phyloP scores from a whole-genome alignment of 768 basidiomycete species.

The Kwoniella dejecticola region DNA sequence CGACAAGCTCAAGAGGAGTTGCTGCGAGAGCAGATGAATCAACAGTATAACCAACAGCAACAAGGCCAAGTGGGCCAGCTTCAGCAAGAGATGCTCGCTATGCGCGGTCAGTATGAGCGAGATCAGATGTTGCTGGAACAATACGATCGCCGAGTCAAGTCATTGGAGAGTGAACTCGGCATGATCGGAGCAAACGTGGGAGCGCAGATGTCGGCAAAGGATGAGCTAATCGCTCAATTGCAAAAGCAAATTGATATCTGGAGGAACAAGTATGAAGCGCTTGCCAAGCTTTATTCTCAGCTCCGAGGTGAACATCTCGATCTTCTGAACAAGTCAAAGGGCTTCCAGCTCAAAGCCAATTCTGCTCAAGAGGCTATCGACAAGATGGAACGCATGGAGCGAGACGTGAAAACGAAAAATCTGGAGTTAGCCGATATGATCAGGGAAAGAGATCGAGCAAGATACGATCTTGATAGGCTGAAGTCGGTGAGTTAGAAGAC shows the following conservation, averaged over 20 bases:
- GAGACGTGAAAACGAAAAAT: conserved; percentile 98
- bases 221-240: conserved; percentile 90
- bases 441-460: conserved; percentile 89
- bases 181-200: conserved; percentile 74
- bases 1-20: conserved; percentile 85
- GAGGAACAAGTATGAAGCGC: conserved; percentile 97
- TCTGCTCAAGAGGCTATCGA: conserved; percentile 98
- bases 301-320: conserved; percentile 96
- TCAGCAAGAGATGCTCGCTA: conserved; percentile 83
- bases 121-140: conserved; percentile 97
- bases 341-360: conserved; percentile 94
- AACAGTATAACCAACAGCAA: conserved; percentile 67
- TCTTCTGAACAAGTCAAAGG: conserved; percentile 94
- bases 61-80: conserved; percentile 75
- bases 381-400: conserved; percentile 97
- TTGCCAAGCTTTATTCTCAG: conserved; percentile 98
- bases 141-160: conserved; percentile 94
- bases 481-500: conserved; percentile 64
- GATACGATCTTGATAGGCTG: conserved; percentile 91
- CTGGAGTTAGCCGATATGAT: conserved; percentile 98
- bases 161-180: conserved; percentile 82
- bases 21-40: conserved; percentile 59
- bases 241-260: conserved; percentile 95
- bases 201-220: conserved; percentile 85
- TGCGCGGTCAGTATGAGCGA: conserved; percentile 96